phyloP scores from a whole-genome alignment of 2,329 filamentous ascomycete genomes.

The Zalaria sp. region DNA sequence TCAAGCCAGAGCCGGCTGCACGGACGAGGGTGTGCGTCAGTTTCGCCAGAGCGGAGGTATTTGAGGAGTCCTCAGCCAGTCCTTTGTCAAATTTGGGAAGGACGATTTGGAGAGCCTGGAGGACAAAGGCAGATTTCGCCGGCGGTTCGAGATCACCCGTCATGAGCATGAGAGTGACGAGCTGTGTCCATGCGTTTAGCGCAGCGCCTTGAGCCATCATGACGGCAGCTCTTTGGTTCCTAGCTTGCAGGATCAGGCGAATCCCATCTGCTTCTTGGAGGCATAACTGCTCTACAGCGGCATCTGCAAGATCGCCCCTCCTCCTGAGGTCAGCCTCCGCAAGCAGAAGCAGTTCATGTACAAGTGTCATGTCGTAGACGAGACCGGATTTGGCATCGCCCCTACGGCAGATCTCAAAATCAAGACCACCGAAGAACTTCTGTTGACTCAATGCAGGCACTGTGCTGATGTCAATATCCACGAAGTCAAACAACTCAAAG shows the following conservation, averaged over 20 bases:
- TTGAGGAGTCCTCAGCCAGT: conserved; percentile 51
- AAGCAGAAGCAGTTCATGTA: conserved; percentile 60
- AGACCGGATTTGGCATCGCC: conserved; percentile 41
- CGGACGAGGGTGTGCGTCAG: conserved; percentile 61
- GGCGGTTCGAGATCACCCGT: conserved; percentile 65
- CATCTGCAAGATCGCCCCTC: conserved; percentile 19
- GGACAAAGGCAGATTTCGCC: conserved; percentile 60
- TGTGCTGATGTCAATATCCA: conserved; percentile 46
- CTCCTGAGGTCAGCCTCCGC: conserved; percentile 49
- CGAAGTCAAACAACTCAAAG: conserved; percentile 89
- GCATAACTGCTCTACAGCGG: conserved; percentile 24
- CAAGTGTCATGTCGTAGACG: conserved; percentile 55
- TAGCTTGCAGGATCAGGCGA: conserved; percentile 45
- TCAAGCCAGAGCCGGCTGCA: conserved; percentile 46
- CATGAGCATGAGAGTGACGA: conserved; percentile 71
- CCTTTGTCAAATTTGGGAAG: conserved; percentile 75
- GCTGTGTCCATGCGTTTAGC: conserved; percentile 69
- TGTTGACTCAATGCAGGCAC: conserved; percentile 36
- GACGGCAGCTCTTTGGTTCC: conserved; percentile 50
- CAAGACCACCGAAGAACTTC: conserved; percentile 49
- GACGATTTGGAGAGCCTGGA: conserved; percentile 77
- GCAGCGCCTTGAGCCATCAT: conserved; percentile 46
- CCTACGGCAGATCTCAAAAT: conserved; percentile 51
- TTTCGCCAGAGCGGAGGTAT: conserved; percentile 62
- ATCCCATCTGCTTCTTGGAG: conserved; percentile 48